These are phyloP conservation scores for Boletus pseudo-olivaceus DNA, from an alignment of 768 basidiomycete species.

Conservation along the genomic window DNA sequence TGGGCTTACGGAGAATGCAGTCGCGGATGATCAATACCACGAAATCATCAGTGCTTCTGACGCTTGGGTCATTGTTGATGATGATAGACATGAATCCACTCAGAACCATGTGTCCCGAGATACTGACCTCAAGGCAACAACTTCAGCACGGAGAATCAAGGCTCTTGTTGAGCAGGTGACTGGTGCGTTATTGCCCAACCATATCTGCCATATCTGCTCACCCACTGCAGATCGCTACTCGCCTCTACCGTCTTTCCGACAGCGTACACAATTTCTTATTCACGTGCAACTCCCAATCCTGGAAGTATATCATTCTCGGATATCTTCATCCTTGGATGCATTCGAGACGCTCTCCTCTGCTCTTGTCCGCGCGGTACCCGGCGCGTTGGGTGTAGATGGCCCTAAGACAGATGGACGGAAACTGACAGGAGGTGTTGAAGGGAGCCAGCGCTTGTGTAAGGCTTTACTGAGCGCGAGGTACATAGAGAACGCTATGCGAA, in stretches of 20 bases:
- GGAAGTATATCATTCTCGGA: constrained; percentile 69
- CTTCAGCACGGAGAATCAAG: constrained; percentile 79
- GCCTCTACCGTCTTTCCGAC: constrained; percentile 71
- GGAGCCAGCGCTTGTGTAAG: constrained; percentile 79
- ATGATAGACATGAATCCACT: constrained; percentile 47
- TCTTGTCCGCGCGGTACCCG: constrained; percentile 88
- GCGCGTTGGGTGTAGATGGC: constrained; percentile 64
- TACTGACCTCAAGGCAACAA: constrained; percentile 62
- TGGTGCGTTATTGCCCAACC: constrained; percentile 41
- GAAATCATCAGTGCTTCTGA: constrained; percentile 76
- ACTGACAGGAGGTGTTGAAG: constrained; percentile 80
- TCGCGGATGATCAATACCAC: constrained; percentile 83
- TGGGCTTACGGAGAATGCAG: constrained; percentile 38
- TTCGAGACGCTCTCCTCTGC: constrained; percentile 90
- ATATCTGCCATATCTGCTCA: neutral
- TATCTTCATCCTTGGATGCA: constrained; percentile 84
- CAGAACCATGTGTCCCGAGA: constrained; percentile 17
- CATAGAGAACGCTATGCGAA: constrained; percentile 62
- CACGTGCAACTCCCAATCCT: constrained; percentile 83
- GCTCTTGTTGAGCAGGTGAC: constrained; percentile 90
- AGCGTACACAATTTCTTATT: constrained; percentile 81
- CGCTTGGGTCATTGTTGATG: constrained; percentile 82
- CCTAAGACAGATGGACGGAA: constrained; percentile 48
- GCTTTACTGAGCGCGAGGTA: constrained; percentile 80
- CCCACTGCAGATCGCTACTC: constrained; percentile 75